Evolutionary conservation across 768 basidiomycete species (phyloP).

Genomic region (Collybia mongolica): DNA sequence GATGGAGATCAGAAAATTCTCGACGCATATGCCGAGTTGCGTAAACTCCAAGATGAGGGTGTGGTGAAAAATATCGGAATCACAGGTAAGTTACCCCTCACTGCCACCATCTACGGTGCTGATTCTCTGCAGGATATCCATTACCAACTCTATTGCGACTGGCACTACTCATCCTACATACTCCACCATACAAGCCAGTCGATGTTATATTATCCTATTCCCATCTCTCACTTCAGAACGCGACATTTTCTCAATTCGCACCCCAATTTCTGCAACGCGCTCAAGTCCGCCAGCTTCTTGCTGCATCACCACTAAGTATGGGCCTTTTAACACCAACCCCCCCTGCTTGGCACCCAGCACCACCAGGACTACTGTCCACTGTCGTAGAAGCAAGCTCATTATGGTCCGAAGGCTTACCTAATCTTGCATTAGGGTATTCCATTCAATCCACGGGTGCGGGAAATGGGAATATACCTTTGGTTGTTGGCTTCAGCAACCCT

Average conservation of each 20-base stretch:
- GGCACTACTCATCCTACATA: constrained; percentile 69
- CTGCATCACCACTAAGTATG: constrained; percentile 87
- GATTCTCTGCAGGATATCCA: constrained; percentile 59
- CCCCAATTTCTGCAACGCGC: constrained; percentile 61
- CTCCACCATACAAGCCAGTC: constrained; percentile 64
- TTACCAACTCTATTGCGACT: constrained; percentile 83
- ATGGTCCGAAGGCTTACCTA: constrained; percentile 50
- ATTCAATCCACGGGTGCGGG: constrained; percentile 45
- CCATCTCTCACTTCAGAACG: constrained; percentile 76
- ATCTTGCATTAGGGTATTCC: constrained; percentile 74
- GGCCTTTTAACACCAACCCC: constrained; percentile 60
- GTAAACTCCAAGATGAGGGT: constrained; percentile 70
- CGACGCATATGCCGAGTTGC: constrained; percentile 63
- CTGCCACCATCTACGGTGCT: not conserved
- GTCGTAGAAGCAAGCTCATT: constrained; percentile 35
- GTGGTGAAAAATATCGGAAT: constrained; percentile 75
- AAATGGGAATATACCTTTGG: constrained; percentile 53
- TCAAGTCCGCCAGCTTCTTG: constrained; percentile 61
- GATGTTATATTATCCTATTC: constrained; percentile 82
- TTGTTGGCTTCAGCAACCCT: constrained; percentile 69
- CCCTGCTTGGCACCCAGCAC: constrained; percentile 80
- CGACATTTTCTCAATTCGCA: constrained; percentile 54
- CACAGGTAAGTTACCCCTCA: constrained; percentile 48
- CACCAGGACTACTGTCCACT: constrained; percentile 44
- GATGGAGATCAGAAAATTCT: constrained; percentile 74